Evolutionary conservation across 2,329 filamentous ascomycete genomes (phyloP), one percentile per base, ranked within the genome.

Genomic region (Aspergillaceae sp.): DNA sequence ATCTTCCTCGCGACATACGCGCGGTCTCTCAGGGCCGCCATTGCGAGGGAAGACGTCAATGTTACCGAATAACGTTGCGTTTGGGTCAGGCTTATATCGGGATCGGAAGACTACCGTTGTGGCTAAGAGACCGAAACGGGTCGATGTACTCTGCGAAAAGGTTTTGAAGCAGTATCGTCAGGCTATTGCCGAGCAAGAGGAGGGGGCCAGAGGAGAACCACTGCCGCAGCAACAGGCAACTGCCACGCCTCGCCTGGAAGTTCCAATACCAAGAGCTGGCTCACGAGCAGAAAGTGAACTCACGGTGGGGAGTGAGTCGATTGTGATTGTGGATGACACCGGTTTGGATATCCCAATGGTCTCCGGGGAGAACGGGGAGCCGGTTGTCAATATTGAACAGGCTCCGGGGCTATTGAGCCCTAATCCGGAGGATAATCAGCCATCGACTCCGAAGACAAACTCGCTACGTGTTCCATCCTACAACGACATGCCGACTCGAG

Each of bases 281-380:
- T 50, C 61, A 4, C 53, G 41, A n/a, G 30, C 66, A 30, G 53
- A 61, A 44, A 80, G 77, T 52, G 72, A 73, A 46, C 78, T 91
- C 40, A 92, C 88, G 0, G 75, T 76, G 7, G 86, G 87, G n/a
- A 94, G 87, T 72, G 84, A 90, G 60, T 94, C 88, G 0, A 94
- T 95, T 53, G 77, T 95, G 46, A 94, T 95, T 58, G 81, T 94
- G 33, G 87, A 94, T 55, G 77, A 78, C 51, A 80, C 77, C 30
- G 68, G 69, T 5, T 55, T 65, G 6, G 57, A 65, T 34, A 51
- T 62, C 30, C 63, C 66, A n/a, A 45, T 62, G 4, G 70, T 68
- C 61, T 63, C 69, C 7, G 69, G 69, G 5, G 68, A 60, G 4
- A 49, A 68, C 9, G 46, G 50, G 29, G 51, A 49, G 4, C 28